A percentile compares a stretch with the other conserved stretches of the same genome.
These are phyloP conservation scores for Arthrobotrys entomopaga DNA, from an alignment of 2,329 filamentous ascomycete genomes.

Conservation along the genomic window DNA sequence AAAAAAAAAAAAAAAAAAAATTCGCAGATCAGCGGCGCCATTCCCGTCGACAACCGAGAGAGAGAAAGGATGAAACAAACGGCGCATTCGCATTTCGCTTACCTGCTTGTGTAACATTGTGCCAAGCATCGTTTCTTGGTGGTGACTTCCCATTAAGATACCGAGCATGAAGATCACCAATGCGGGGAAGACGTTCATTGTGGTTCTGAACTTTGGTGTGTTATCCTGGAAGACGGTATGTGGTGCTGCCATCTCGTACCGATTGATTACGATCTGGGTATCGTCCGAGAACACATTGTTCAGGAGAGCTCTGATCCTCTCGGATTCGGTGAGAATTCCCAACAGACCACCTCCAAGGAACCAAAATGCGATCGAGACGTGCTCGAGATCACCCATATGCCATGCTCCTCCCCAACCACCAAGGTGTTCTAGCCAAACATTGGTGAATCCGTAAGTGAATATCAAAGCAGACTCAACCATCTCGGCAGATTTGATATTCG, in stretches of 20 bases:
- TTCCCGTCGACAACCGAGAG: constrained; percentile 46
- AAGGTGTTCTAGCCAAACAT: constrained; percentile 92
- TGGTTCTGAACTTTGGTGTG: constrained; percentile 68
- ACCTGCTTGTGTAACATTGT: constrained; percentile 84
- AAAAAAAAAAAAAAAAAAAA: too few relatives aligned
- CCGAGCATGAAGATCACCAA: constrained; percentile 87
- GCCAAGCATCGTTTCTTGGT: constrained; percentile 82
- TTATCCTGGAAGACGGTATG: constrained; percentile 64
- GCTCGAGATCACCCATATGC: constrained; percentile 84
- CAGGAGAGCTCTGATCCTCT: constrained; percentile 73
- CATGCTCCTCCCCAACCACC: constrained; percentile 76
- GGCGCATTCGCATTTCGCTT: constrained; percentile 32
- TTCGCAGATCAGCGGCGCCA: constrained; percentile 25
- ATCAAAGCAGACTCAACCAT: constrained; percentile 91
- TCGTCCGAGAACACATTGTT: constrained; percentile 65
- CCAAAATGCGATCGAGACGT: constrained; percentile 89
- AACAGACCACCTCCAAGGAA: constrained; percentile 93
- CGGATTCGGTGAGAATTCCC: constrained; percentile 87
- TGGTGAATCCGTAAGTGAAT: constrained; percentile 76
- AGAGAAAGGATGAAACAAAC: constrained; percentile 8
- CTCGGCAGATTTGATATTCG: constrained; percentile 77
- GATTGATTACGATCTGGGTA: constrained; percentile 49
- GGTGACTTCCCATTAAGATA: constrained; percentile 94
- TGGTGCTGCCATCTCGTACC: constrained; percentile 60
- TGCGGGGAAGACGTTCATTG: constrained; percentile 73